These are phyloP conservation scores for Raffaelea albimanens DNA, from an alignment of 2,329 filamentous ascomycete species.

Conservation along the genomic window DNA sequence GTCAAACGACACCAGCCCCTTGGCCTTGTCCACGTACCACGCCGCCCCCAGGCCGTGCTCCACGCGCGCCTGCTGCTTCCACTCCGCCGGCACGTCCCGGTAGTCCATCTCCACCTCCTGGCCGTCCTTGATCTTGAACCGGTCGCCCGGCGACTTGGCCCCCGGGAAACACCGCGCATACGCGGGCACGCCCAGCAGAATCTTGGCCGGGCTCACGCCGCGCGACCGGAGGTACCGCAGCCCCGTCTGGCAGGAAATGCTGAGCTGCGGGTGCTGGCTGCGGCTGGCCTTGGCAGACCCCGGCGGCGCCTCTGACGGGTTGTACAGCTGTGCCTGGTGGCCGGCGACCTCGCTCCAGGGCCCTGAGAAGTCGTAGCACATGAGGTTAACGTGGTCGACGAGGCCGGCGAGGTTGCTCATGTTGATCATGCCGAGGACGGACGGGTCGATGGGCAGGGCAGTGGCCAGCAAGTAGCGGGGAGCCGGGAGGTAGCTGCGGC, in stretches of 20 bases:
- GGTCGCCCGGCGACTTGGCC: constrained; percentile 42
- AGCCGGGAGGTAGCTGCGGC: constrained; percentile 44
- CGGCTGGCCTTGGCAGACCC: constrained; percentile 4
- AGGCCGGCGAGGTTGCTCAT: constrained; percentile 37
- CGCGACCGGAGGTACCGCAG: constrained; percentile 43
- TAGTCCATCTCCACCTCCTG: constrained; percentile 47
- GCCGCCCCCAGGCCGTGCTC: constrained; percentile 34
- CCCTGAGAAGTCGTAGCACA: constrained; percentile 61
- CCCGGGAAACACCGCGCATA: constrained; percentile 54
- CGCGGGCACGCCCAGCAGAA: constrained; percentile 52
- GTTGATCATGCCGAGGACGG: constrained; percentile 52
- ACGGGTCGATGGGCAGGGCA: constrained; percentile 53
- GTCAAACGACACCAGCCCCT: constrained; percentile 56
- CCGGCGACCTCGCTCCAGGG: constrained; percentile 52
- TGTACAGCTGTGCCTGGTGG: constrained; percentile 54
- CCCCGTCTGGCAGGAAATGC: constrained; percentile 41
- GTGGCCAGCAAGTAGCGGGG: constrained; percentile 45
- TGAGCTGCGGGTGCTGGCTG: constrained; percentile 17
- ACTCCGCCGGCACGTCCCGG: constrained; percentile 39
- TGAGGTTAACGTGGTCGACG: constrained; percentile 56
- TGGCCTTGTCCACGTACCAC: constrained; percentile 34
- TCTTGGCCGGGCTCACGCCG: constrained; percentile 46
- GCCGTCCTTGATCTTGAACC: constrained; percentile 23
- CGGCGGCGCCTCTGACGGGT: constrained; percentile 10
- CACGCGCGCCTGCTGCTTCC: constrained; percentile 14